Conservation (phyloP, 306 rosid genomes). For the Vigna radiata region DNA sequence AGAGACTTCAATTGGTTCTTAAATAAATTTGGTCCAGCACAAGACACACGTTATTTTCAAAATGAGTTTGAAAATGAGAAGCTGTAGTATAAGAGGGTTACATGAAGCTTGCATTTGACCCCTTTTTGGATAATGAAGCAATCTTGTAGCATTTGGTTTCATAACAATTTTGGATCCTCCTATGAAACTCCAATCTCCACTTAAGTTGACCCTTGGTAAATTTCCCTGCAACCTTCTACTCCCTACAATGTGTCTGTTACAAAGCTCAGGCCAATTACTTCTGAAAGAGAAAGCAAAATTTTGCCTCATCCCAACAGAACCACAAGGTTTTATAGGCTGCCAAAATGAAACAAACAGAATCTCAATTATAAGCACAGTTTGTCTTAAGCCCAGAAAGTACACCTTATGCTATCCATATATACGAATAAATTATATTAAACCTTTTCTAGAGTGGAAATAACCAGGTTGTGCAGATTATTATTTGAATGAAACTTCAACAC, state of each 20-base stretch:
- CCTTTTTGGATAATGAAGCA: constrained; percentile 49
- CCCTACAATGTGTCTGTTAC: constrained; percentile 42
- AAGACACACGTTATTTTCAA: constrained; percentile 10
- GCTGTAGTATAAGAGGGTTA: constrained; percentile 48
- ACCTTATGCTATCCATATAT: constrained; percentile 6
- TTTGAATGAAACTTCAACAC: constrained; percentile 18
- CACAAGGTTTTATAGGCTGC: constrained; percentile 51
- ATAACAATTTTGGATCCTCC: constrained; percentile 70
- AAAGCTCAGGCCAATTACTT: constrained; percentile 55
- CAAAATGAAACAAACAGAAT: constrained; percentile 47
- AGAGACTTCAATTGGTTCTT: constrained; percentile 14
- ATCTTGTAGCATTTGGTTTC: constrained; percentile 61
- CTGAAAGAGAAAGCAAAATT: constrained; percentile 46
- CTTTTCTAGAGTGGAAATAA: constrained; percentile 1
- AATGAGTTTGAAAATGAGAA: constrained; percentile 5
- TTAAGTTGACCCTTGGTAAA: constrained; percentile 18
- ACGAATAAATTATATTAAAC: constrained; percentile 1
- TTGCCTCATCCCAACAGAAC: constrained; percentile 48
- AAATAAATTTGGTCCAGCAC: constrained; percentile 9
- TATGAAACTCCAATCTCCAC: constrained; percentile 74
- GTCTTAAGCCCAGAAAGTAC: constrained; percentile 28
- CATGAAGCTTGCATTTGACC: constrained; percentile 71
- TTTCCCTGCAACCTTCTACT: constrained; percentile 2
- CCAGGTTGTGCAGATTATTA: constrained; percentile 4
- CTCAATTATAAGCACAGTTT: constrained; percentile 31